Base-by-base conservation (phyloP, 2,329 filamentous ascomycete genomes). In the Hymenoscyphus scutula region DNA sequence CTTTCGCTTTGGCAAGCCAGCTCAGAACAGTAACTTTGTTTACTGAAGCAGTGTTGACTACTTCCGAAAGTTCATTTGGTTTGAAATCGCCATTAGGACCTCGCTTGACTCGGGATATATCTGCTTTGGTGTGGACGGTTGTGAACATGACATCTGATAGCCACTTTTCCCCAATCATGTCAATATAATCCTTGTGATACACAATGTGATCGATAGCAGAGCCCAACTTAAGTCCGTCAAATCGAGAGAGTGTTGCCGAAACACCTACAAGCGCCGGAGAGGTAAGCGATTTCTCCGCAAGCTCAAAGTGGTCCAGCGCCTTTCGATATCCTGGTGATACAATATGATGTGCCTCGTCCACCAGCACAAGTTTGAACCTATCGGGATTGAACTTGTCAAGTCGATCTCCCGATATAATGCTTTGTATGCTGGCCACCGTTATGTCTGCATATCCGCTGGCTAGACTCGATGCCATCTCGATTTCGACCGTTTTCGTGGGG, bases 301-400 rank as follows among this genome's bases (percentile, higher is more conserved):
- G 82, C 0, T 88, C 85, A 74, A 99, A 96, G 75, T 98, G 86
- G n/a, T 83, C 79, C 56, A 99, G 79, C 0, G 87, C 83, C 51
- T 84, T 82, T 65, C 96, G 81, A 72, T 98, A 98, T 7, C 87
- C 86, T 1, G 85, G 82, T 0, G 95, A 90, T 53, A 97, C 93
- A 59, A 98, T 96, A 76, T 99, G 95, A 74, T 99, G 95, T 4
- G 94, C 95, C 77, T 99, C 95, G 68, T 99, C 95, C 3, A 99
- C 94, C 2, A 99, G 82, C 0, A 99, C 79, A 0, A 99, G 84
- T 76, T 99, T 99, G 80, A 94, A 98, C 7, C 79, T 80, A 0
- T 75, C 76, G 0, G 92, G 90, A 68, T 96, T 85, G 71, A 94
- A 98, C 73, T 97, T 97, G 38, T 76, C 73, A n/a, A 98, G 82